A percentile compares a stretch with the other conserved stretches of the same genome.
Evolutionary conservation across 2,329 filamentous ascomycete species (phyloP).

Genomic region (Aaosphaeria pasadenensis): DNA sequence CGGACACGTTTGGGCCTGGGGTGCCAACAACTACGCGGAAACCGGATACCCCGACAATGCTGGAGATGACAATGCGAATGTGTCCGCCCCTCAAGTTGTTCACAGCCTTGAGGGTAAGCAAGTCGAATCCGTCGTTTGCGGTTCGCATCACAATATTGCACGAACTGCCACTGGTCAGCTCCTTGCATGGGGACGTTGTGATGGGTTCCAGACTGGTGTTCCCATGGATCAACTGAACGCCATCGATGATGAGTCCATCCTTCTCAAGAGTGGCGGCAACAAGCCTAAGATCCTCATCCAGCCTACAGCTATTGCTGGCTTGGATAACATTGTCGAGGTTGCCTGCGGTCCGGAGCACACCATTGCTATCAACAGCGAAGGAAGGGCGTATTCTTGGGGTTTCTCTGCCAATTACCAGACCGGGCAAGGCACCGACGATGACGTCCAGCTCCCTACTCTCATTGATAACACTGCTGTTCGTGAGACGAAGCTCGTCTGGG

Average conservation of each 20-base stretch:
- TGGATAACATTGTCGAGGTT: slow-evolving; percentile 55
- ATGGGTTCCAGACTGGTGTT: slow-evolving; percentile 55
- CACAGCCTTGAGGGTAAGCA: slow-evolving; percentile 60
- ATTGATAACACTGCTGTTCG: slow-evolving; percentile 83
- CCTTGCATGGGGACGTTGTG: slow-evolving; percentile 59
- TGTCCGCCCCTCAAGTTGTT: slow-evolving; percentile 65
- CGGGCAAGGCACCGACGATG: slow-evolving; percentile 73
- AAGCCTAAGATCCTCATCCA: slow-evolving; percentile 69
- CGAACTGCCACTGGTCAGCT: slow-evolving; percentile 53
- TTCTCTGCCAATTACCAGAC: slow-evolving; percentile 81
- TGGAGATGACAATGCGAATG: slow-evolving; percentile 66
- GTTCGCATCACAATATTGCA: slow-evolving; percentile 70
- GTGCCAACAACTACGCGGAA: slow-evolving; percentile 83
- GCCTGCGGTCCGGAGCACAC: slow-evolving; percentile 70
- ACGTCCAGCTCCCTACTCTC: slow-evolving; percentile 71
- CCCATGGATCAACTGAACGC: slow-evolving; percentile 23
- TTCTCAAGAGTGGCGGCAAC: slow-evolving; percentile 56
- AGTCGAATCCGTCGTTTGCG: slow-evolving; percentile 68
- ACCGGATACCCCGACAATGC: slow-evolving; percentile 64
- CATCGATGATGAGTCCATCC: slow-evolving; percentile 37
- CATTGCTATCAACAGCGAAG: slow-evolving; percentile 66
- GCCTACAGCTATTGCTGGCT: slow-evolving; percentile 61
- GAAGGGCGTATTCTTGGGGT: slow-evolving; percentile 74
- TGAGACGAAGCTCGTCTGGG: slow-evolving; percentile 70
- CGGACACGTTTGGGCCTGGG: slow-evolving; percentile 75